Evolutionary conservation across 306 rosid genomes (phyloP).

Genomic region (Spatholobus suberectus): DNA sequence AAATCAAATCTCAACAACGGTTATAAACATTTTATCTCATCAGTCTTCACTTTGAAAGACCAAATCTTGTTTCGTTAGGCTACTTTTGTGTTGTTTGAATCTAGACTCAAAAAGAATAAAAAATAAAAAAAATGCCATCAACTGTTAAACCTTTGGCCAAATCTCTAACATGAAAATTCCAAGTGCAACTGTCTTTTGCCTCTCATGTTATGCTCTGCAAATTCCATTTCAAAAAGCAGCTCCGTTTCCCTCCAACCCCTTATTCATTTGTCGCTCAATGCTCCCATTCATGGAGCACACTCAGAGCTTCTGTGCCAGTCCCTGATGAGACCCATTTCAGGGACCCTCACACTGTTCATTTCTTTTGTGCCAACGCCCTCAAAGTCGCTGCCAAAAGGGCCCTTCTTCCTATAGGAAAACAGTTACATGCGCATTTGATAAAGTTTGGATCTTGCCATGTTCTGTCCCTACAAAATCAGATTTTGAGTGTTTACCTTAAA

Average conservation of each 20-base stretch:
- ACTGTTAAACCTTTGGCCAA: no score
- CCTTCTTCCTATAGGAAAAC: constrained; percentile 64
- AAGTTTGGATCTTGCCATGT: constrained; percentile 61
- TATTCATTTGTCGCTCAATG: constrained; percentile 29
- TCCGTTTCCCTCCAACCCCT: constrained; percentile 45
- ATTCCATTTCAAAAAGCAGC: constrained; percentile 45
- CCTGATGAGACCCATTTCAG: constrained; percentile 48
- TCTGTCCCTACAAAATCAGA: constrained; percentile 59
- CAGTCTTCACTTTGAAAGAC: neutral
- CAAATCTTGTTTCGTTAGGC: neutral
- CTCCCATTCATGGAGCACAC: constrained; percentile 35
- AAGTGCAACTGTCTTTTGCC: neutral
- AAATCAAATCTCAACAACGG: no score
- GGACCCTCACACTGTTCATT: constrained; percentile 42
- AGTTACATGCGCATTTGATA: constrained; percentile 62
- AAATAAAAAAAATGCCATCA: neutral
- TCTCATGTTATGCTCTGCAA: constrained; percentile 39
- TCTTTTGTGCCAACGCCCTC: constrained; percentile 60
- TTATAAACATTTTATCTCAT: no score
- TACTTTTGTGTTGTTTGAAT: neutral
- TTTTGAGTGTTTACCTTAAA: constrained; percentile 57
- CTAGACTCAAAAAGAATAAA: no score
- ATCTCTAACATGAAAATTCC: neutral
- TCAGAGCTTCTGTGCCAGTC: constrained; percentile 41
- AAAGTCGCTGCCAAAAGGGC: constrained; percentile 60